phyloP scores from a whole-genome alignment of 2,329 filamentous ascomycete species.

The Ascochyta koolunga region DNA sequence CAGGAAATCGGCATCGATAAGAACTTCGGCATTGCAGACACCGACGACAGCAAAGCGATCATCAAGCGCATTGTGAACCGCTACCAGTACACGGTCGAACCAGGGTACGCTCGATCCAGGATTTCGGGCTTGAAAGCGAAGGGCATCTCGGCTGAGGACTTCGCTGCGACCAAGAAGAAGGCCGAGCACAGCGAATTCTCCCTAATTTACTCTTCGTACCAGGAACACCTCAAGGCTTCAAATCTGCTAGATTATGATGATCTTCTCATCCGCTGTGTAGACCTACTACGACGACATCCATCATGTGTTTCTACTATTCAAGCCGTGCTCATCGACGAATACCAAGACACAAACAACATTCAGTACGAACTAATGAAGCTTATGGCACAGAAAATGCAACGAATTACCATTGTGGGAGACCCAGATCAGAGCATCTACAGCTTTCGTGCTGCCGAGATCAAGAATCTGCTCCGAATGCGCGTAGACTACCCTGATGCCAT shows the following conservation, averaged over 20 bases:
- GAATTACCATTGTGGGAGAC: conserved; percentile 95
- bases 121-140: conserved; percentile 71
- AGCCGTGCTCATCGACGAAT: conserved; percentile 92
- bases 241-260: conserved; percentile 96
- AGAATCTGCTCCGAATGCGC: conserved; percentile 81
- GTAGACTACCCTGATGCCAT: conserved; percentile 77
- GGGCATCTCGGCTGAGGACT: conserved; percentile 56
- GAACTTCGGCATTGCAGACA: conserved; percentile 91
- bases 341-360: conserved; percentile 94
- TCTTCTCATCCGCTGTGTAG: conserved; percentile 79
- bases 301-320: conserved; percentile 88
- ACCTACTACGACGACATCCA: conserved; percentile 75
- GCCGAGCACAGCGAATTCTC: conserved; percentile 70
- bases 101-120: conserved; percentile 71
- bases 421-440: conserved; percentile 98
- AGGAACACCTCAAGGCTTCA: conserved; percentile 73
- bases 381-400: conserved; percentile 72
- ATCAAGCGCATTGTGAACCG: conserved; percentile 83
- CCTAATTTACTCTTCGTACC: conserved; percentile 74
- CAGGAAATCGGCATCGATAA: conserved; percentile 79
- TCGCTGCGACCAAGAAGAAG: conserved; percentile 50
- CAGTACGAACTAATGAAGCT: conserved; percentile 95
- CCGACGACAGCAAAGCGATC: conserved; percentile 77
- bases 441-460: conserved; percentile 90
- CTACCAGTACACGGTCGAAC: conserved; percentile 70